These are phyloP conservation scores for Suillus clintonianus DNA, from an alignment of 768 basidiomycete species.

Conservation along the genomic window DNA sequence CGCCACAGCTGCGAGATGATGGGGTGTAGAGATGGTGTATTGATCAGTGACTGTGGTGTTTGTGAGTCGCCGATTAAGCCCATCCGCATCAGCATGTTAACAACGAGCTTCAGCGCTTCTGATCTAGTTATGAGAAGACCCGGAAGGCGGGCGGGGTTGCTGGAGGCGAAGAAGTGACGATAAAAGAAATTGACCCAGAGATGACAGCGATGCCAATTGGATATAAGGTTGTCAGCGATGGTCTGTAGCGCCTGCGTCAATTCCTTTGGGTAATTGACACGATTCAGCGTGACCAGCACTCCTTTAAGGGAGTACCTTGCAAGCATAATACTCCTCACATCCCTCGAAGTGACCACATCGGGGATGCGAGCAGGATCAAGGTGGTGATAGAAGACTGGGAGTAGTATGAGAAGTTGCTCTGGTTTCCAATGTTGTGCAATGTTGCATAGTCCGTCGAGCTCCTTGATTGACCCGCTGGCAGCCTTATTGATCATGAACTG, in stretches of 20 bases:
- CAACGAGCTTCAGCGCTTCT: slow-evolving; percentile 2
- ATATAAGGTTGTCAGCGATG: neutral
- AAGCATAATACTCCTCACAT: neutral
- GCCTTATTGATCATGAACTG: slow-evolving; percentile 4
- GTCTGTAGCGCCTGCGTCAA: neutral
- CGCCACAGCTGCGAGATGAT: slow-evolving; percentile 1
- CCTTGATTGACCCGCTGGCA: slow-evolving; percentile 1
- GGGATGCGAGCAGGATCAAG: slow-evolving; percentile 7
- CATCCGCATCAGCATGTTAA: slow-evolving; percentile 4
- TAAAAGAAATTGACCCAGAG: slow-evolving; percentile 5
- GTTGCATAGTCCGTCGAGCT: slow-evolving; percentile 3
- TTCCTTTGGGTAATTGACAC: neutral
- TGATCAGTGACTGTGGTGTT: slow-evolving; percentile 2
- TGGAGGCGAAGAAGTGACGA: slow-evolving; percentile 2
- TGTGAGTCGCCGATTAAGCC: neutral
- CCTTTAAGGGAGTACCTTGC: slow-evolving; percentile 4
- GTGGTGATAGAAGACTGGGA: slow-evolving; percentile 6
- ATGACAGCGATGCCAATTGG: slow-evolving; percentile 1
- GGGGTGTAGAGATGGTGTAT: neutral
- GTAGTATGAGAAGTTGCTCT: slow-evolving; percentile 2
- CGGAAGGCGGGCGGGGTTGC: slow-evolving; percentile 1
- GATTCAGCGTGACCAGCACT: slow-evolving; percentile 2
- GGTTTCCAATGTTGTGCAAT: slow-evolving; percentile 4
- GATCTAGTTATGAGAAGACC: slow-evolving; percentile 5
- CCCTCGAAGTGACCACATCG: slow-evolving; percentile 2